Evolutionary conservation across 805 yeast genomes (phyloP).

Genomic region (Teunomyces aglyptinius): DNA sequence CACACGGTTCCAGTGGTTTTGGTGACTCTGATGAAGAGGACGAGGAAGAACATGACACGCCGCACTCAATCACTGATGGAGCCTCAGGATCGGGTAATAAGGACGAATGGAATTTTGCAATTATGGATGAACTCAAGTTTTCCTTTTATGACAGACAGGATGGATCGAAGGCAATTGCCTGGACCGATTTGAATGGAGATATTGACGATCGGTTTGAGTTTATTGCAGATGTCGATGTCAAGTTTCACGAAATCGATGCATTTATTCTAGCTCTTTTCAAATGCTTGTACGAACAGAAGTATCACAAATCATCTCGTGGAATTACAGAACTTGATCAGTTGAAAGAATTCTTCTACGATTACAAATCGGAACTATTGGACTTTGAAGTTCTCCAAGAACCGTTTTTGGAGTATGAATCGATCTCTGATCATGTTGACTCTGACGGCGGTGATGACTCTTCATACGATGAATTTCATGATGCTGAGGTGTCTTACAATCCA

Average conservation of each 20-base stretch:
- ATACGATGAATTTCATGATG: conserved; percentile 18
- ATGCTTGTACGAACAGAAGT: conserved; percentile 77
- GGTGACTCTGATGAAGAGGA: conserved; percentile 48
- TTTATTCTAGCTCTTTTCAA: conserved; percentile 62
- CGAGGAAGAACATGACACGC: conserved; percentile 21
- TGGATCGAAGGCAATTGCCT: conserved; percentile 60
- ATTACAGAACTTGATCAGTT: conserved; percentile 42
- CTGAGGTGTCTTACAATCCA: conserved; percentile 4
- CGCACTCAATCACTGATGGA: conserved; percentile 25
- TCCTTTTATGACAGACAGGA: conserved; percentile 50
- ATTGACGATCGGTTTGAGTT: conserved; percentile 82
- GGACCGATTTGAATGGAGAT: conserved; percentile 88
- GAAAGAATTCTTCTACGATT: conserved; percentile 44
- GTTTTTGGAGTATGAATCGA: conserved; percentile 9
- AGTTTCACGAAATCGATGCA: conserved; percentile 52
- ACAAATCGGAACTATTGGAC: conserved; percentile 21
- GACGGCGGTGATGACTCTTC: conserved; percentile 38
- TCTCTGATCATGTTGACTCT: conserved; percentile 20
- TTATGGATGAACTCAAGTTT: conserved; percentile 60
- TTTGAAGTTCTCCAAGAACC: conserved; percentile 21
- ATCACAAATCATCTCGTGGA: conserved; percentile 35
- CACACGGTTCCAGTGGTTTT: conserved; percentile 27
- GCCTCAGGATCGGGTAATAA: conserved; percentile 21
- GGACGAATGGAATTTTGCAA: conserved; percentile 72
- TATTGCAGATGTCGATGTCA: conserved; percentile 61